These are phyloP conservation scores for Populus tomentosa DNA, from an alignment of 441 rosid genomes.

Conservation along the genomic window DNA sequence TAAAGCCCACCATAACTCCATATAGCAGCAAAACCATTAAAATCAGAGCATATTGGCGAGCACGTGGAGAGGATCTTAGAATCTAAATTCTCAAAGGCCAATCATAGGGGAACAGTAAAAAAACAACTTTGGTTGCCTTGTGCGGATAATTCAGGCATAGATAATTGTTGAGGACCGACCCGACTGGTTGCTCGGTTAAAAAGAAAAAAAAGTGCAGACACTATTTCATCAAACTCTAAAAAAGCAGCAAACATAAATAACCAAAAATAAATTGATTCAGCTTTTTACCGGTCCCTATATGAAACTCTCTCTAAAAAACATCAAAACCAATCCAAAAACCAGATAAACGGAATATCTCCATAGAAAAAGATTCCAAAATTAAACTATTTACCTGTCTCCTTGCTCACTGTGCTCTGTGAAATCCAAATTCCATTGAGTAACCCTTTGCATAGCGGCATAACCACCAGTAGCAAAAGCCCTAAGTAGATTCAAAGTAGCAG, in stretches of 20 bases:
- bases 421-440: conserved; percentile 93
- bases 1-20: neutral
- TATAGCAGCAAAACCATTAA: neutral
- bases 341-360: neutral
- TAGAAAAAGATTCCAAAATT: neutral
- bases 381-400: conserved; percentile 68
- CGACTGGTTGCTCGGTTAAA: too few relatives aligned
- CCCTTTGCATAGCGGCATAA: conserved; percentile 97
- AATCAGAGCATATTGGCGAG: conserved; percentile 1
- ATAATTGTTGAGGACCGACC: neutral
- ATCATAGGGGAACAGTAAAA: neutral
- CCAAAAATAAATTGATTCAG: neutral
- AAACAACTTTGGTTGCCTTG: neutral
- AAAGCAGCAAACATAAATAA: conserved; percentile 1
- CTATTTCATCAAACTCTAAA: neutral
- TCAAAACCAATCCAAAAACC: neutral
- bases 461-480: conserved; percentile 98
- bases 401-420: conserved; percentile 88
- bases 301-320: neutral
- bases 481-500: conserved; percentile 82
- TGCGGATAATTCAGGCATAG: neutral
- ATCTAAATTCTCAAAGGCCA: conserved; percentile 7
- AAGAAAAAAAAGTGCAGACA: too few relatives aligned
- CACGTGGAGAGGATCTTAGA: neutral
- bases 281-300: neutral